Evolutionary conservation across 1,139 yeast species (phyloP), one percentile per base, ranked within the genome.

Genomic region (Pichia sp.): DNA sequence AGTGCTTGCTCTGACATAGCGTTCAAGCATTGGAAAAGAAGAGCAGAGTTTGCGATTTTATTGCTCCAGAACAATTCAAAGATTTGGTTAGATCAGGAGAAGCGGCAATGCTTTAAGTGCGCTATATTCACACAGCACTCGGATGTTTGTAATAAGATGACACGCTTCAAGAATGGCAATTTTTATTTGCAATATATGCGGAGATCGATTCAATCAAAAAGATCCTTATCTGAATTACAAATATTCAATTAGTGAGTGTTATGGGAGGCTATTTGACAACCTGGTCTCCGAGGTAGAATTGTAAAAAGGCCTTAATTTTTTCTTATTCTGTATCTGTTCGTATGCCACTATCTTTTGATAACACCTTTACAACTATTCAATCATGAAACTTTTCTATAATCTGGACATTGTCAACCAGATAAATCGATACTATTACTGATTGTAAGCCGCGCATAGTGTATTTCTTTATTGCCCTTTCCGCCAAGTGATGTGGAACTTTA

Each of bases 131-230:
- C 82, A n/a, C 84, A 83, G 57, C 76, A 81, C 59, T 69, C 76
- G 15, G 86, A 81, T 62, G 90, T 90, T 3, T 85, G 90, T 65
- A 84, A 85, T 64, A 83, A 82, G 63, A 83, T 85, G 85, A 75
- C 73, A 34, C 84, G 90, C 63, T 61, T 75, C 0, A 70, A 75
- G 5, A n/a, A n/a, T 85, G 90, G 60, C 62, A 64, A 8, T 72
- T 78, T 0, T 65, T 67, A 50, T 84, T 62, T 85, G 90, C 62
- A 81, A 78, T 58, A 59, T 81, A 16, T 85, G 90, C 68, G 84
- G 83, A 0, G 65, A 64, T 1, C 61, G 68, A 5, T 70, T 82
- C 51, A 67, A 67, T 30, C 65, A 67, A 1, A 67, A 63, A 5
- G 75, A 77, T 51, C 84, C 85, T 0, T 84, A 85, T 63, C 73